phyloP scores from a whole-genome alignment of 1,284 basidiomycete species.

The Ustilago vetiveriae region DNA sequence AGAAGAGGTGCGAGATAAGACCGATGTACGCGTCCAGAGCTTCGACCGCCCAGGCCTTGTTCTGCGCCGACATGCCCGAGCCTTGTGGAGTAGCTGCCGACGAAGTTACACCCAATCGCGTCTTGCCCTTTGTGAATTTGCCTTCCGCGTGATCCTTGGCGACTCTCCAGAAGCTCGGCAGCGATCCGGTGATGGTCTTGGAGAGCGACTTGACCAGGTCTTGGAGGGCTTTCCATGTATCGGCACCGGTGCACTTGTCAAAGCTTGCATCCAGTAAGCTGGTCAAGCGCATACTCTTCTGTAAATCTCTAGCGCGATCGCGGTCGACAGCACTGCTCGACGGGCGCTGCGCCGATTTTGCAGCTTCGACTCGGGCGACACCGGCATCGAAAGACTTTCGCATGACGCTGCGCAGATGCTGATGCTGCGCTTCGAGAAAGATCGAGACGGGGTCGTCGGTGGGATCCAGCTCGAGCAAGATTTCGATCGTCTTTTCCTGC shows the following conservation, averaged over 20 bases:
- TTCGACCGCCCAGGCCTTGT: slow-evolving; percentile 88
- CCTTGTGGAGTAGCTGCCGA: slow-evolving; percentile 1
- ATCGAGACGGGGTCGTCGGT: slow-evolving; percentile 79
- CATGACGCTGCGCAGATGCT: slow-evolving; percentile 83
- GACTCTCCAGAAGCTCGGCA: slow-evolving; percentile 94
- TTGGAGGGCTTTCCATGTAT: slow-evolving; percentile 79
- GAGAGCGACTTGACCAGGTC: slow-evolving; percentile 72
- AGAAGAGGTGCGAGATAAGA: slow-evolving; percentile 87
- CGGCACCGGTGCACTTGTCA: slow-evolving; percentile 44
- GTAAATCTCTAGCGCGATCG: slow-evolving; percentile 69
- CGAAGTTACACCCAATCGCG: background rate
- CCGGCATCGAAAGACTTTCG: slow-evolving; percentile 73
- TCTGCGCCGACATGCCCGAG: slow-evolving; percentile 77
- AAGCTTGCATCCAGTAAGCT: slow-evolving; percentile 41
- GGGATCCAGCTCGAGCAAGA: slow-evolving; percentile 63
- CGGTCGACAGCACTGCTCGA: slow-evolving; percentile 73
- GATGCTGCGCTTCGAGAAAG: slow-evolving; percentile 92
- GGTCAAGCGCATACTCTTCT: slow-evolving; percentile 60
- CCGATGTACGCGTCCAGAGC: slow-evolving; percentile 87
- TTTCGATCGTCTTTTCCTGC: slow-evolving; percentile 95
- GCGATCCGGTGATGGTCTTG: slow-evolving; percentile 71
- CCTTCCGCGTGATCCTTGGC: slow-evolving; percentile 84
- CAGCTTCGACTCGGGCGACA: slow-evolving; percentile 34
- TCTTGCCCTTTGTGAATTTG: slow-evolving; percentile 39
- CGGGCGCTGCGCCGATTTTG: slow-evolving; percentile 4